Conservation (phyloP, 2,329 filamentous ascomycete species). For the Aphanoascus verrucosus region DNA sequence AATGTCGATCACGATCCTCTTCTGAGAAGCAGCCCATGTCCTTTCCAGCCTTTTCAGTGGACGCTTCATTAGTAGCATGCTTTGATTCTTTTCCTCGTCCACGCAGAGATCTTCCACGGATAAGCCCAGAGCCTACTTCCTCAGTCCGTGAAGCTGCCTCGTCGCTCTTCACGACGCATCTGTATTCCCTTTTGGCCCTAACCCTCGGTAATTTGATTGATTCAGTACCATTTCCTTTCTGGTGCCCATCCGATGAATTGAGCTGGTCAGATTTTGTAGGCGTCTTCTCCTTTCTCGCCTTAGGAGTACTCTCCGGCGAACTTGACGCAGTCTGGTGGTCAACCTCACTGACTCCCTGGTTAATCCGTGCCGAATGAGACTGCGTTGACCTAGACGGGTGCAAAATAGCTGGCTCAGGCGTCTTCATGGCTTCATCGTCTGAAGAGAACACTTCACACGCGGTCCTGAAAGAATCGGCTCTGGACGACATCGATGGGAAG, state of each 20-base stretch:
- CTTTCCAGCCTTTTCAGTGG: conserved; percentile 40
- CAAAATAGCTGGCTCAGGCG: conserved; percentile 17
- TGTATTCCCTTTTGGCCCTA: conserved; percentile 9
- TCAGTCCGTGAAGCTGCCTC: not conserved
- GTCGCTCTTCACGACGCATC: not conserved
- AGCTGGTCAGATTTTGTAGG: not conserved
- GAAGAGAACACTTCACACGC: conserved; percentile 55
- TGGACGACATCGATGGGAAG: conserved; percentile 49
- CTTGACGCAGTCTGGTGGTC: not conserved
- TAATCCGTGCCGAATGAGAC: conserved; percentile 15
- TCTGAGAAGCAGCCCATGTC: conserved; percentile 42
- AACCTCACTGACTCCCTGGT: not conserved
- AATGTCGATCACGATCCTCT: conserved; percentile 23
- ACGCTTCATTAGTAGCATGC: conserved; percentile 18
- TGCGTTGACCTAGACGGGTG: conserved; percentile 17
- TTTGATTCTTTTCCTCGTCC: conserved; percentile 3
- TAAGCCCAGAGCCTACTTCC: not conserved
- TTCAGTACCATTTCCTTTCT: not conserved
- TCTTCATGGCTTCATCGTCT: conserved; percentile 39
- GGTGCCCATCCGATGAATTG: not conserved
- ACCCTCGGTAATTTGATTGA: not conserved
- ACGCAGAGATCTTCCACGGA: conserved; percentile 1
- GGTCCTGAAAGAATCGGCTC: conserved; percentile 60
- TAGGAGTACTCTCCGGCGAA: not conserved
- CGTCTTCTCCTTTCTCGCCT: not conserved